Conservation (phyloP, 2,329 filamentous ascomycete species). For the Botrytis porri region DNA sequence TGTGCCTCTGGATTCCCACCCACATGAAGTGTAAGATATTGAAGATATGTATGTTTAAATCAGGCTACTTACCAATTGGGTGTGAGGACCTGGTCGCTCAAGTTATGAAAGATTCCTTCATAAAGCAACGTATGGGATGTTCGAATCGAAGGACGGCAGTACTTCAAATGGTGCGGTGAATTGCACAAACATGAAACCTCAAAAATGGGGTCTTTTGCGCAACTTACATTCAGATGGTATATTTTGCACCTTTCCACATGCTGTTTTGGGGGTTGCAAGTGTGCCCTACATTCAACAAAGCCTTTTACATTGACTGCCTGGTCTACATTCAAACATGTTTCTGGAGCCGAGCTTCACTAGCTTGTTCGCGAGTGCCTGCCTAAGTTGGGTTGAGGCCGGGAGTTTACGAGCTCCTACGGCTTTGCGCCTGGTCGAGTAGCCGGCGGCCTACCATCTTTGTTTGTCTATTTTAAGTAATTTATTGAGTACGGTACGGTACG, state of each 20-base stretch:
- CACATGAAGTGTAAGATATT: slow-evolving; percentile 7
- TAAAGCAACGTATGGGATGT: not conserved
- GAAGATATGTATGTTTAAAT: not conserved
- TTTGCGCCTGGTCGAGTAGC: not conserved
- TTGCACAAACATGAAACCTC: not conserved
- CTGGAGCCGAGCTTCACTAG: not conserved
- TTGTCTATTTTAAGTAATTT: not conserved
- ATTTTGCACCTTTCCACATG: not conserved
- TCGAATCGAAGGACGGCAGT: not conserved
- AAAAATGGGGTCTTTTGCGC: not conserved
- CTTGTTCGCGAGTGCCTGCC: not conserved
- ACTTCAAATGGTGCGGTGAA: not conserved
- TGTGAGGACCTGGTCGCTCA: not conserved
- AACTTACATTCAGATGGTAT: not conserved
- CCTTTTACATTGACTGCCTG: not conserved
- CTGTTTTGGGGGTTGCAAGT: not conserved
- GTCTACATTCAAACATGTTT: not conserved
- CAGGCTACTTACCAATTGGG: not conserved
- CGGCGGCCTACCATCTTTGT: not conserved
- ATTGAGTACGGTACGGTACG: not conserved
- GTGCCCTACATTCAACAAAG: not conserved
- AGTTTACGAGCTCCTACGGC: not conserved
- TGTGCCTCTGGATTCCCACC: not conserved
- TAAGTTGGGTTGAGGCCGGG: not conserved
- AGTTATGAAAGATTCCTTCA: not conserved